Base-by-base conservation (phyloP, 1,284 basidiomycete genomes). In the Sanghuangporus sanghuang region DNA sequence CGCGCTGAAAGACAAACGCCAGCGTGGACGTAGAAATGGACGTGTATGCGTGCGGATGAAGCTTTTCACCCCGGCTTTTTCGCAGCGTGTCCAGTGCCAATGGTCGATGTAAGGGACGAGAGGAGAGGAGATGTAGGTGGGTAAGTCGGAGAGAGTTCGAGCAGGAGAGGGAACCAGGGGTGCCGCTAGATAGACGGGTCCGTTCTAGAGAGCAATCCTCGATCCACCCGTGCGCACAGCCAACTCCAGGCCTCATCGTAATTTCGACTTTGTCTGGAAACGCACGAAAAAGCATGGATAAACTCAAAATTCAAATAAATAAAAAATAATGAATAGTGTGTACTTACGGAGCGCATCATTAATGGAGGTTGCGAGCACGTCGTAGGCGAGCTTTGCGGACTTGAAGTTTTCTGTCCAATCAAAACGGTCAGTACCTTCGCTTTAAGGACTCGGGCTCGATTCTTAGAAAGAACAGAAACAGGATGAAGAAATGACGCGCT, bases 301-400 rank as follows among this genome's bases (percentile, higher is more conserved):
- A 63, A 32, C 1, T 32, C 27, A 32, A 32, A 32, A 32, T 32
- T 3, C 27, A 32, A 32, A 32, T 3, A 32, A 4, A 32, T 0
- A 32, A 5, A 32, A 3, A 32, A 32, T 32, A 3, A 32, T 32
- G 27, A 8, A 39, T 23, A 57, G 42, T 12, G 32, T 56, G 9
- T 16, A 49, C 63, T 12, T 14, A 64, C 63, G 32, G 63, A 23
- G 54, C 63, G 63, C 63, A 64, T 64, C 63, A 64, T 64, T 2
- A 64, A 32, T 32, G 50, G 58, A 27, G 63, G 53, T 44, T 53
- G 52, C 35, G 63, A 55, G 63, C 39, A 40, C 58, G 63, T 32
- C 8, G 27, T 32, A 32, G 57, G 32, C 35, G 63, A 18, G 42
- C 18, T 36, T 9, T 48, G 35, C 21, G 14, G 42, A 32, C 21